A percentile compares a stretch with the other conserved stretches of the same genome.
Conservation (phyloP, 305 asterid species). For the Nicotiana rustica region DNA sequence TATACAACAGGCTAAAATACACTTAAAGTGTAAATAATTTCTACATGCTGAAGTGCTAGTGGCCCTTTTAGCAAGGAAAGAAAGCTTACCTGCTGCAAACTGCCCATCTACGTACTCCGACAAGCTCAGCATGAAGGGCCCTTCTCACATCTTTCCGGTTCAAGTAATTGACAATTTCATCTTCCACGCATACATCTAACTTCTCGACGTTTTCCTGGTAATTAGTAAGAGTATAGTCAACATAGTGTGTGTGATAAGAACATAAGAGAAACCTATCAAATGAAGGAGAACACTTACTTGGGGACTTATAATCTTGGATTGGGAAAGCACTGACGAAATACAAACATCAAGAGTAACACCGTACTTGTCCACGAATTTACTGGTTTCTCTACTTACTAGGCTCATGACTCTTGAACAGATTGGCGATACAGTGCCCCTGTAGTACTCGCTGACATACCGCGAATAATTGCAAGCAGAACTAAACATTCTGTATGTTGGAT, state of each 20-base stretch:
- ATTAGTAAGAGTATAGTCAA: neutral
- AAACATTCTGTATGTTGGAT: conserved; percentile 61
- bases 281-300: conserved; percentile 44
- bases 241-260: neutral
- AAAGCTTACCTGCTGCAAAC: conserved; percentile 76
- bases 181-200: conserved; percentile 75
- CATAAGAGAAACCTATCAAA: neutral
- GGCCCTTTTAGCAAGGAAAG: neutral
- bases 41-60: neutral
- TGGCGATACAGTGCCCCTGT: conserved; percentile 52
- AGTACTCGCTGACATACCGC: conserved; percentile 57
- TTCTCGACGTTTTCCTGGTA: conserved; percentile 57
- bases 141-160: conserved; percentile 68
- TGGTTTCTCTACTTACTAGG: conserved; percentile 64
- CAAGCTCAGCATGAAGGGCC: conserved; percentile 78
- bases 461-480: conserved; percentile 66
- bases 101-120: conserved; percentile 70
- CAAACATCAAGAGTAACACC: conserved; percentile 74
- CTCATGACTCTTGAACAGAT: conserved; percentile 59
- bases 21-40: too few species aligned
- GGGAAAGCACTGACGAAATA: conserved; percentile 43
- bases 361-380: conserved; percentile 65
- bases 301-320: conserved; percentile 59
- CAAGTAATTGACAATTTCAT: conserved; percentile 65
- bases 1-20: neutral